Evolutionary conservation across 306 rosid genomes (phyloP), one percentile per base, ranked within the genome.

Genomic region (Abrus precatorius): DNA sequence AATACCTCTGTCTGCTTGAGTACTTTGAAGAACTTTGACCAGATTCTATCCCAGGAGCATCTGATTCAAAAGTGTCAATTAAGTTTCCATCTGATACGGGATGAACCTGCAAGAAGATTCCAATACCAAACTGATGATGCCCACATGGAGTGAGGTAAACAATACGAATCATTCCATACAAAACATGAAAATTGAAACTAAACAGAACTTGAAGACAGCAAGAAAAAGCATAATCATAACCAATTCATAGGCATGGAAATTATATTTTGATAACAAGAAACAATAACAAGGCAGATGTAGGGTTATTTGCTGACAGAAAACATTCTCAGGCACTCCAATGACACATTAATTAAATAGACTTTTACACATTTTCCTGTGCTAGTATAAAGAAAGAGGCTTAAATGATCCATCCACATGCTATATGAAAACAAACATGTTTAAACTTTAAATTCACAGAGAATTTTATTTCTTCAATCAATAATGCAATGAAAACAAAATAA

Each of bases 61-160:
- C 88, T 60, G 91, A 78, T 69, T 76, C 69, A 63, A 62, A 54
- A 70, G 84, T 53, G 74, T 86, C 93, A 48, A 81, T 88, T 29
- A 84, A 80, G 82, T 86, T 88, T 68, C 88, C 88, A 40, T 92
- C 93, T 44, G 93, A 81, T 72, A 74, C 63, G 67, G 93, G 85
- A 14, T 87, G 97, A 85, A 96, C 93, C 99, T 96, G 83, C 88
- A 86, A n/a, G 12, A 80, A 33, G 40, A 82, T 80, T 82, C 69
- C 76, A 67, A 60, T 69, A 32, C 72, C 82, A 27, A 75, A 87
- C 72, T 36, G 70, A 75, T 49, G 57, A 72, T 54, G n/a, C 45
- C 36, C 59, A 3, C 38, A 56, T 53, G 74, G 36, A 57, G 61
- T 29, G 65, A 77, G 75, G 29, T 41, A 56, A 65, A 49, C 9